Percentiles rank a stretch among this genome's conserved stretches.
Conservation (phyloP, 1,284 basidiomycete genomes). For the Naganishia sp. region DNA sequence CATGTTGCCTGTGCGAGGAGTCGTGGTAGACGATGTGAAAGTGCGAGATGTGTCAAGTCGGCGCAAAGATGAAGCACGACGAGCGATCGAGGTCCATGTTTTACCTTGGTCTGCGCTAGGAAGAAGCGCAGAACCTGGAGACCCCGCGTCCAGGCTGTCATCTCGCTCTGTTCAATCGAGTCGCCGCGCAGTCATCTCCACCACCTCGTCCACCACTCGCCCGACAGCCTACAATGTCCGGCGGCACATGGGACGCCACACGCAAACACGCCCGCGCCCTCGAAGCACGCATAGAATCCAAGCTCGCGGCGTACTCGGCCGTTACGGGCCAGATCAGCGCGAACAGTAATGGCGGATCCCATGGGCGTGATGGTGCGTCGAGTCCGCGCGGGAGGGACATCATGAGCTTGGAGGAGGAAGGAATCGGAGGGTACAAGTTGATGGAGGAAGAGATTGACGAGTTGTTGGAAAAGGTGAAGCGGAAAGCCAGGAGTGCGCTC, state of each 20-base stretch:
- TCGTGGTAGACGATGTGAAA: background rate
- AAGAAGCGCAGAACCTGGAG: slow-evolving; percentile 24
- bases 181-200: background rate
- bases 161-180: background rate
- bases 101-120: slow-evolving; percentile 11
- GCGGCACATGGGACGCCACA: slow-evolving; percentile 55
- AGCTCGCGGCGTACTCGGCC: slow-evolving; percentile 84
- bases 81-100: slow-evolving; percentile 11
- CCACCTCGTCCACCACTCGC: background rate
- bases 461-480: slow-evolving; percentile 74
- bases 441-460: slow-evolving; percentile 80
- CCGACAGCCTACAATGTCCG: slow-evolving; percentile 33
- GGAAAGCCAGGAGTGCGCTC: background rate
- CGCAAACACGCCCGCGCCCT: slow-evolving; percentile 86
- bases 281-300: slow-evolving; percentile 84
- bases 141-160: slow-evolving; percentile 10
- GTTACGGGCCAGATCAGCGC: slow-evolving; percentile 71
- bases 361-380: slow-evolving; percentile 17
- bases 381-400: slow-evolving; percentile 41
- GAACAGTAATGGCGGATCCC: slow-evolving; percentile 27
- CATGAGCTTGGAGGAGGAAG: slow-evolving; percentile 58
- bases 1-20: slow-evolving; percentile 4
- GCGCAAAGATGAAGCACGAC: background rate
- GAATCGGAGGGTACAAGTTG: slow-evolving; percentile 69
- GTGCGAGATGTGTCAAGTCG: background rate